Evolutionary conservation across 495 filamentous ascomycete genomes (phyloP).

Genomic region (Daldinia bambusicola): DNA sequence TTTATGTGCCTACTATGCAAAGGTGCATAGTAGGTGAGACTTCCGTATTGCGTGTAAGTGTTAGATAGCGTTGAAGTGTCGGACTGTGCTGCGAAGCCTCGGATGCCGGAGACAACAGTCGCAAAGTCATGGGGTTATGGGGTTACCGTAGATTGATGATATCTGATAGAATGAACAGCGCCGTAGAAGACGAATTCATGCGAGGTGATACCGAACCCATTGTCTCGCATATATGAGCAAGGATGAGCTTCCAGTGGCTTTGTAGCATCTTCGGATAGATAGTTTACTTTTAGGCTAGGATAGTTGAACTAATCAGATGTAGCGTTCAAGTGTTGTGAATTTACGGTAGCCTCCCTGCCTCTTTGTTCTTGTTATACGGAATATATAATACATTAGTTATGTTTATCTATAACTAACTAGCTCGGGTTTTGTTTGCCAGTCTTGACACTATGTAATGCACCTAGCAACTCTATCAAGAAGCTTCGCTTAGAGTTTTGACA

Average conservation of each 20-base stretch:
- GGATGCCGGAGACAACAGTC: neutral
- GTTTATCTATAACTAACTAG: too few species aligned
- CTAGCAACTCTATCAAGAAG: too few species aligned
- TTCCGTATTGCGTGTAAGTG: neutral
- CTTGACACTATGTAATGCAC: too few species aligned
- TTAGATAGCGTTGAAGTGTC: neutral
- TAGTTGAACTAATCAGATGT: neutral
- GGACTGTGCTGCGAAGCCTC: neutral
- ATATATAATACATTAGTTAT: too few species aligned
- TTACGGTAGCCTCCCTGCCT: slow-evolving; percentile 22
- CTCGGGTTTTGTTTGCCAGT: too few species aligned
- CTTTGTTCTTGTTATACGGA: neutral
- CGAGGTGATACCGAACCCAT: slow-evolving; percentile 16
- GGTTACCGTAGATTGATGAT: too few species aligned
- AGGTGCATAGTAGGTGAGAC: too few species aligned
- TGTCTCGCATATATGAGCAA: slow-evolving; percentile 17
- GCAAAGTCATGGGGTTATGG: neutral
- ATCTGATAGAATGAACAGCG: slow-evolving; percentile 17
- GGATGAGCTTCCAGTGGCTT: slow-evolving; percentile 25
- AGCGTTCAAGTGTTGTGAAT: neutral
- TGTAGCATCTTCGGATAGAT: slow-evolving; percentile 28
- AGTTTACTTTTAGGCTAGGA: slow-evolving; percentile 17
- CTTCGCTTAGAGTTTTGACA: too few species aligned
- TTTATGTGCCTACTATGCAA: too few species aligned
- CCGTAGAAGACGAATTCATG: slow-evolving; percentile 12